Evolutionary conservation across 441 rosid genomes (phyloP), one percentile per base, ranked within the genome.

Genomic region (Gossypium aridum): DNA sequence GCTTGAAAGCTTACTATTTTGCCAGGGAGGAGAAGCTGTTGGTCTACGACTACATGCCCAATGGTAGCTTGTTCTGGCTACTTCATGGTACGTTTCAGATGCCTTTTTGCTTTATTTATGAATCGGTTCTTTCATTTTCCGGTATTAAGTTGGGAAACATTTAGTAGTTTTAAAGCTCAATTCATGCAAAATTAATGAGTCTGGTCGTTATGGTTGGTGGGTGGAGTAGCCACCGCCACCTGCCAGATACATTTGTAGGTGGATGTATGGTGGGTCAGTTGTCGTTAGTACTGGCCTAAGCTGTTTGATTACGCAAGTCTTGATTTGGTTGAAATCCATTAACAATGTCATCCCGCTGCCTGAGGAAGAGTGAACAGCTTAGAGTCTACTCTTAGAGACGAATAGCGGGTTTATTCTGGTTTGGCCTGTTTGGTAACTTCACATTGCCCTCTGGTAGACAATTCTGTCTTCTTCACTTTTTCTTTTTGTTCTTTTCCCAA

Each of bases 1-100:
- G 84, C 72, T 75, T 90, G 49, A 82, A 82, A 61, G 94, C 94
- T 31, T 87, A 88, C 76, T 90, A 90, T 77, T 88, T 84, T 13
- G 90, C 94, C 7, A 85, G 92, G 75, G 94, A 90, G 55, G 94
- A 90, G 86, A 90, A 88, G 86, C 74, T 90, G 39, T 74, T 89
- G 68, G 93, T 89, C 68, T 81, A 84, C 71, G 93, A 89, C 1
- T 89, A 83, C 86, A 86, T 89, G 89, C 82, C 90, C 55, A 86
- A 87, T 25, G 91, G 92, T 43, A 88, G 88, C 76, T 80, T 90
- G 84, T 88, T 85, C 80, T 90, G 90, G 91, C 87, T 90, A 71
- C 92, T 90, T 60, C 94, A 90, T 39, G 94, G 94, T 90, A 88
- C 62, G 90, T 78, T 26, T 8, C 20, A 12, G 19, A 0, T 60